These are phyloP conservation scores for Psilocybe cubensis DNA, from an alignment of 768 basidiomycete species.

Conservation along the genomic window DNA sequence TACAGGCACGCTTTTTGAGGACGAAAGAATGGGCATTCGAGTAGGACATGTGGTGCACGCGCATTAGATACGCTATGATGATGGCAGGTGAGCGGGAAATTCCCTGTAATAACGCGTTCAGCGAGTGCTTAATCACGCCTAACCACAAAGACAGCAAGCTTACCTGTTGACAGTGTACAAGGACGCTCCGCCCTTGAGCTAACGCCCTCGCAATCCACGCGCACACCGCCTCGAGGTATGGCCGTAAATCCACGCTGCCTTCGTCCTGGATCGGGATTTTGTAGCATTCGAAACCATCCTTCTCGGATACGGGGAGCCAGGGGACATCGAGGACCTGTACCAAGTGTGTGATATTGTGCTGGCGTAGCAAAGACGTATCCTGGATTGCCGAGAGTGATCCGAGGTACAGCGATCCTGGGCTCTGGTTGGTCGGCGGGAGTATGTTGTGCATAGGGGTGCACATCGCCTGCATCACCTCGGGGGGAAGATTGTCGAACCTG, in stretches of 20 bases:
- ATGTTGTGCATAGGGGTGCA: conserved; percentile 86
- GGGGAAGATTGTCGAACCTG: conserved; percentile 74
- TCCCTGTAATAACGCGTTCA: conserved; percentile 33
- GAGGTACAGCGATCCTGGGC: conserved; percentile 63
- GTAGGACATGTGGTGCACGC: conserved; percentile 72
- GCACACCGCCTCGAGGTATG: conserved; percentile 72
- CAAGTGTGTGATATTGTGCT: conserved; percentile 56
- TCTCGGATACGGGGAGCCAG: conserved; percentile 57
- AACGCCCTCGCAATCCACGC: conserved; percentile 67
- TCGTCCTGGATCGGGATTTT: conserved; percentile 72
- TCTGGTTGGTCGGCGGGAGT: conserved; percentile 40
- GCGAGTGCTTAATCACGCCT: neutral
- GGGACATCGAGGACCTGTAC: conserved; percentile 71
- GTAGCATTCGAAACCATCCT: conserved; percentile 56
- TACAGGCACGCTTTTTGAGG: conserved; percentile 68
- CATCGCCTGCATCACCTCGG: conserved; percentile 82
- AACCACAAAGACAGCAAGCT: neutral
- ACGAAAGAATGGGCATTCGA: conserved; percentile 65
- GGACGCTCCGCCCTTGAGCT: conserved; percentile 61
- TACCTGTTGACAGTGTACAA: conserved; percentile 87
- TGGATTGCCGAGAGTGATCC: conserved; percentile 66
- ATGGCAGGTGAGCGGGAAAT: conserved; percentile 78
- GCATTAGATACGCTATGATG: conserved; percentile 83
- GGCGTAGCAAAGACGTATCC: conserved; percentile 54
- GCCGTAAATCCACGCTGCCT: conserved; percentile 60